These are phyloP conservation scores for Schwanniomyces vanrijiae DNA, from an alignment of 805 yeast species.

Conservation along the genomic window DNA sequence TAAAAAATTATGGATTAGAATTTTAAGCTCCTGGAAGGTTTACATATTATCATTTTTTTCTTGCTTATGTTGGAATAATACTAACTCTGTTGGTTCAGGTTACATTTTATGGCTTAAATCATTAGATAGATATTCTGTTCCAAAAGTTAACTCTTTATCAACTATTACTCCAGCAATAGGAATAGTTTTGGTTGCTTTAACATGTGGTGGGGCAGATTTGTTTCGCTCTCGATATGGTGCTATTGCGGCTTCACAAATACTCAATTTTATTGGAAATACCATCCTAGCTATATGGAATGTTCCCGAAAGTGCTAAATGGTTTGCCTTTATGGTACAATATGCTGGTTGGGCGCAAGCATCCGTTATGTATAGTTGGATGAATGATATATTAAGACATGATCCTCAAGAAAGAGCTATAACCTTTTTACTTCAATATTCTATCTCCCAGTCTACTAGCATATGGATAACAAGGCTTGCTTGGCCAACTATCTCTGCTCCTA, in stretches of 20 bases:
- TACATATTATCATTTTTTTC: constrained; percentile 53
- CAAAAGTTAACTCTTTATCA: constrained; percentile 17
- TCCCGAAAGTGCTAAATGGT: constrained; percentile 54
- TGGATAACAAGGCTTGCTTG: constrained; percentile 49
- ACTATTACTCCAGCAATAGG: constrained; percentile 43
- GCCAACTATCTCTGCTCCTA: constrained; percentile 55
- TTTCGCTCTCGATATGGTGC: constrained; percentile 47
- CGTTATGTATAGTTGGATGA: constrained; percentile 52
- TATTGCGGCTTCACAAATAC: constrained; percentile 46
- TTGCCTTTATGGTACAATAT: constrained; percentile 54
- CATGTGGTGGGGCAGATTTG: constrained; percentile 29
- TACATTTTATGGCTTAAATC: constrained; percentile 48
- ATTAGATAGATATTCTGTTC: constrained; percentile 1
- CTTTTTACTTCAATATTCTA: constrained; percentile 48
- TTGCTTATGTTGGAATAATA: constrained; percentile 58
- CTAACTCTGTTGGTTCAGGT: constrained; percentile 42
- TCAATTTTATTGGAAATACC: constrained; percentile 51
- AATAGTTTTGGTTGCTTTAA: constrained; percentile 25
- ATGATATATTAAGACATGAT: constrained; percentile 54
- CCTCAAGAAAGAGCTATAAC: constrained; percentile 52
- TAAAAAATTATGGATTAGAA: constrained; percentile 22
- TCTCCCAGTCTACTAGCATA: constrained; percentile 51
- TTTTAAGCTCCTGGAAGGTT: constrained; percentile 54
- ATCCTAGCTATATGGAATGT: constrained; percentile 58
- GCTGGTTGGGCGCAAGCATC: constrained; percentile 61